Percentiles rank a stretch among this genome's conserved stretches.
Conservation (phyloP, 2,329 filamentous ascomycete genomes). For the Thyridium curvatum region DNA sequence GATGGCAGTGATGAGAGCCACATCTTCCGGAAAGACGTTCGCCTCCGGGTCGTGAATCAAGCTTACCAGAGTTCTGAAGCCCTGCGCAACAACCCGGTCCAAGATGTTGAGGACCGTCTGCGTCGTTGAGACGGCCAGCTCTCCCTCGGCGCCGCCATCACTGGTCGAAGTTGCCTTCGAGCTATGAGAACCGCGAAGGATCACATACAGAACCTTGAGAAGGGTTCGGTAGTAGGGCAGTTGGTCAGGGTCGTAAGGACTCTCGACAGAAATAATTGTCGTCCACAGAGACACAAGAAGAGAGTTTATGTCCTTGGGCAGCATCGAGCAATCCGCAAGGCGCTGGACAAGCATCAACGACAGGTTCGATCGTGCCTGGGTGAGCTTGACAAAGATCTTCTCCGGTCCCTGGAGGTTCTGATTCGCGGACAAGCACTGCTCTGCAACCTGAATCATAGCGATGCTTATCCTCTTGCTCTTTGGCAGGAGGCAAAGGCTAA, state of each 20-base stretch:
- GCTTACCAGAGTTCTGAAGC: conserved; percentile 74
- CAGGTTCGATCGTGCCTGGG: conserved; percentile 71
- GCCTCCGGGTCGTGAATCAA: conserved; percentile 71
- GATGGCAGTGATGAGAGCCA: conserved; percentile 81
- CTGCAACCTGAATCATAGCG: conserved; percentile 64
- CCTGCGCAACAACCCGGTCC: conserved; percentile 70
- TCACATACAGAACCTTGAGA: conserved; percentile 78
- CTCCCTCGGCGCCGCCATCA: conserved; percentile 19
- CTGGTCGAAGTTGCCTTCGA: conserved; percentile 20
- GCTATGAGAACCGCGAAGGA: conserved; percentile 60
- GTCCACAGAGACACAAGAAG: conserved; percentile 44
- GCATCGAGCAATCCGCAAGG: conserved; percentile 54
- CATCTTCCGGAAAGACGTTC: conserved; percentile 67
- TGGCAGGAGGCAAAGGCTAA: conserved; percentile 58
- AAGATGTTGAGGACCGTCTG: conserved; percentile 73
- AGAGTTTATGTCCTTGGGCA: conserved; percentile 43
- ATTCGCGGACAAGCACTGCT: conserved; percentile 75
- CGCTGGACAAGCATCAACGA: conserved; percentile 77
- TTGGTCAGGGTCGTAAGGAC: conserved; percentile 45
- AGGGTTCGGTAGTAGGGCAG: conserved; percentile 75
- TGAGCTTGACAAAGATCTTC: conserved; percentile 73
- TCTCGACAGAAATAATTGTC: conserved; percentile 46
- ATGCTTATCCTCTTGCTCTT: conserved; percentile 51
- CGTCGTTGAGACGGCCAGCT: conserved; percentile 37
- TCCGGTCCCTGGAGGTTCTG: conserved; percentile 66